phyloP scores from a whole-genome alignment of 495 filamentous ascomycete species.

The Lineolata rhizophorae region DNA sequence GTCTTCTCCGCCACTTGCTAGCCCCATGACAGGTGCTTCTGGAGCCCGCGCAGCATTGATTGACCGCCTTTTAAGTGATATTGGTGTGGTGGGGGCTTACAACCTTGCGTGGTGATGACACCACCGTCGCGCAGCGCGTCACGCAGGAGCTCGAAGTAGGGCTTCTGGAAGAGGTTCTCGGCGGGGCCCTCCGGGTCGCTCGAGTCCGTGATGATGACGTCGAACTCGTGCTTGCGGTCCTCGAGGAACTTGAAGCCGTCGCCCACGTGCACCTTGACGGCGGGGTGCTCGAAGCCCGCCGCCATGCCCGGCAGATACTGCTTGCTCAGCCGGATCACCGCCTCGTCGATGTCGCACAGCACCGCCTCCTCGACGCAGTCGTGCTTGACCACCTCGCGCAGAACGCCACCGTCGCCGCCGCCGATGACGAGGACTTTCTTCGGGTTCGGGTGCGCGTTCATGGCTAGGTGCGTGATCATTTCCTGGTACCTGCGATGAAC shows the following conservation, averaged over 20 bases:
- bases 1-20: too few relatives aligned
- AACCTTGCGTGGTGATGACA: slow-evolving; percentile 99
- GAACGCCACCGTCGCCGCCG: slow-evolving; percentile 88
- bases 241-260: slow-evolving; percentile 97
- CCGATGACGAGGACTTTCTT: slow-evolving; percentile 97
- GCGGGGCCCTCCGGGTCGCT: slow-evolving; percentile 94
- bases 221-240: slow-evolving; percentile 82
- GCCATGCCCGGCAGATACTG: slow-evolving; percentile 93
- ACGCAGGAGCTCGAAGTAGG: slow-evolving; percentile 86
- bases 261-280: slow-evolving; percentile 73
- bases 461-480: slow-evolving; percentile 98
- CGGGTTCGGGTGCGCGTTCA: slow-evolving; percentile 95
- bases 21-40: too few relatives aligned
- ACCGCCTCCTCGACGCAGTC: slow-evolving; percentile 71
- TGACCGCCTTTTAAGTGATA: too few relatives aligned
- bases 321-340: slow-evolving; percentile 96
- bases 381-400: slow-evolving; percentile 97
- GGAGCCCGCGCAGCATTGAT: too few relatives aligned
- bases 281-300: slow-evolving; percentile 78
- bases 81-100: slow-evolving; percentile 30
- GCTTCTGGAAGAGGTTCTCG: slow-evolving; percentile 91
- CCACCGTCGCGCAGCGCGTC: slow-evolving; percentile 81
- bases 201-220: slow-evolving; percentile 98
- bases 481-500: slow-evolving; percentile 58
- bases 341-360: slow-evolving; percentile 97